These are phyloP conservation scores for Begonia peltatifolia DNA, from an alignment of 306 rosid species.

Conservation along the genomic window DNA sequence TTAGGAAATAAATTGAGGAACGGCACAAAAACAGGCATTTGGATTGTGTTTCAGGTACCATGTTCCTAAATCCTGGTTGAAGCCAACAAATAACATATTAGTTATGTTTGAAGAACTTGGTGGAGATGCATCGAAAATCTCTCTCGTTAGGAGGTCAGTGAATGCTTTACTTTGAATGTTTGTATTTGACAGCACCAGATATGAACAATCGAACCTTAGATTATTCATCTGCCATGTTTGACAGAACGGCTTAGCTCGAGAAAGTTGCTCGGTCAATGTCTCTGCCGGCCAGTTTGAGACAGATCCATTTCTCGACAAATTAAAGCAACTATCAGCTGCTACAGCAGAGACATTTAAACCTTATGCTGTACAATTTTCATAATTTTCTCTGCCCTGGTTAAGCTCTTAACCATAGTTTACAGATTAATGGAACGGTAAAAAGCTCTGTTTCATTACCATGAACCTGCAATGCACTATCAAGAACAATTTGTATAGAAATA, in stretches of 20 bases:
- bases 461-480: too few species aligned
- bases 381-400: too few species aligned
- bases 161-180: conserved; percentile 14
- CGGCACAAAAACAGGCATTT: too few species aligned
- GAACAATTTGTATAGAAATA: too few species aligned
- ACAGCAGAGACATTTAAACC: conserved; percentile 7
- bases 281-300: conserved; percentile 16
- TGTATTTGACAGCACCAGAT: conserved; percentile 21
- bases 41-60: conserved; percentile 53
- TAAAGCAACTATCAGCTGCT: conserved; percentile 25
- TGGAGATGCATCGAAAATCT: conserved; percentile 63
- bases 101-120: conserved; percentile 92
- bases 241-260: conserved; percentile 22
- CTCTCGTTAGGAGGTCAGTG: conserved; percentile 42
- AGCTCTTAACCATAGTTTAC: too few species aligned
- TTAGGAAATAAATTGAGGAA: too few species aligned
- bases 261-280: conserved; percentile 22
- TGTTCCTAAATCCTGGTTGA: conserved; percentile 93
- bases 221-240: conserved; percentile 2
- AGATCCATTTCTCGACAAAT: conserved; percentile 26
- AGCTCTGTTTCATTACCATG: too few species aligned
- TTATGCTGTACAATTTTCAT: too few species aligned
- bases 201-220: conserved; percentile 20
- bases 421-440: too few species aligned
- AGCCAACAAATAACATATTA: conserved; percentile 57